These are phyloP conservation scores for Diddensiella transvaalensis DNA, from an alignment of 805 yeast genomes.

Conservation along the genomic window DNA sequence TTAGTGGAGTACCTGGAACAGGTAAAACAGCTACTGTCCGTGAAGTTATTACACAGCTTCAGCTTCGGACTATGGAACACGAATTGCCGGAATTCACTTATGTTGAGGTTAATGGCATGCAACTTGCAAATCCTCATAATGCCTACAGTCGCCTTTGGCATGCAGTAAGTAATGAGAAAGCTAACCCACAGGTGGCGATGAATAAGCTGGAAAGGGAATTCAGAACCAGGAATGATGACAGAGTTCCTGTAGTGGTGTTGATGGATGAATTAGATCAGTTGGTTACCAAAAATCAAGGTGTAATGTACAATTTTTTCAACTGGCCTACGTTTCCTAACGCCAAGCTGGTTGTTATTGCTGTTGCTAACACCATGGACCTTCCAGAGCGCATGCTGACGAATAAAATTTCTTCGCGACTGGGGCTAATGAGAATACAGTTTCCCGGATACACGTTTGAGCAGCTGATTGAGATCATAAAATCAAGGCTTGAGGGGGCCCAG, in stretches of 20 bases:
- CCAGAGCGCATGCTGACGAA: constrained; percentile 86
- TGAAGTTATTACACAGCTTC: constrained; percentile 73
- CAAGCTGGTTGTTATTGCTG: constrained; percentile 80
- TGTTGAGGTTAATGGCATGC: constrained; percentile 88
- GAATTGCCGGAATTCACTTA: constrained; percentile 56
- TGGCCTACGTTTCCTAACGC: constrained; percentile 90
- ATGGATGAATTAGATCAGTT: constrained; percentile 94
- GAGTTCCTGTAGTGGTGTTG: constrained; percentile 65
- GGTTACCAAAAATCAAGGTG: constrained; percentile 74
- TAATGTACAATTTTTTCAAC: constrained; percentile 93
- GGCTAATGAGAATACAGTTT: constrained; percentile 80
- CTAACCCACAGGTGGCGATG: constrained; percentile 63
- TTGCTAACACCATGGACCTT: constrained; percentile 95
- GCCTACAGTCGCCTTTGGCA: constrained; percentile 85
- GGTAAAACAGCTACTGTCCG: constrained; percentile 94
- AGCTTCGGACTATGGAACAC: constrained; percentile 37
- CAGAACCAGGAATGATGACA: constrained; percentile 30
- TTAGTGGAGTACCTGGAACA: constrained; percentile 97
- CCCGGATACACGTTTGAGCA: constrained; percentile 84
- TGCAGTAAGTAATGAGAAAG: constrained; percentile 51
- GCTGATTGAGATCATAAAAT: constrained; percentile 67
- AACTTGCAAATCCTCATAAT: constrained; percentile 69
- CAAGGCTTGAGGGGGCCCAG: constrained; percentile 56
- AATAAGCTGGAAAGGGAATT: constrained; percentile 70
- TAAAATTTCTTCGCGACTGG: constrained; percentile 87